phyloP scores from a whole-genome alignment of 768 basidiomycete species.

The Hemileccinum impolitum region DNA sequence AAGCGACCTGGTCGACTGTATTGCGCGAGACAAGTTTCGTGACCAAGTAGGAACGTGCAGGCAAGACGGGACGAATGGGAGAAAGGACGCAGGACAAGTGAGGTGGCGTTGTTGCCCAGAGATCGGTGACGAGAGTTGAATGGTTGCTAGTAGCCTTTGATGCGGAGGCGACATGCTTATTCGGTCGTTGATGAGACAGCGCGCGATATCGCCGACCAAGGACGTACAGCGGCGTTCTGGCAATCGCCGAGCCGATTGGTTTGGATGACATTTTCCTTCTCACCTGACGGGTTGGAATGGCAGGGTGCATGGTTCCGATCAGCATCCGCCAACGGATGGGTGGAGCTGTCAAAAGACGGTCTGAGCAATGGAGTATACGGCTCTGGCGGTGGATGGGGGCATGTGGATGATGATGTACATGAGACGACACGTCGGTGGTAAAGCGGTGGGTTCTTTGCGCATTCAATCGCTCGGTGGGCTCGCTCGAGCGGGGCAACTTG shows the following conservation, averaged over 20 bases:
- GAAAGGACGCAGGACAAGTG: conserved; percentile 17
- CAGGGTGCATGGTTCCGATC: conserved; percentile 20
- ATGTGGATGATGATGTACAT: conserved; percentile 10
- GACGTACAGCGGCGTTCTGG: conserved; percentile 10
- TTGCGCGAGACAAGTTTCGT: neutral
- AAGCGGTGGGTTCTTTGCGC: conserved; percentile 12
- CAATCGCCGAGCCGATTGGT: conserved; percentile 9
- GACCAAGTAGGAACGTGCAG: conserved; percentile 22
- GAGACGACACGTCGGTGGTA: conserved; percentile 15
- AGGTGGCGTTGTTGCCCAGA: conserved; percentile 5
- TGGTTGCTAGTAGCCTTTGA: conserved; percentile 27
- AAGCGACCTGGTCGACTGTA: no score
- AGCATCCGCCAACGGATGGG: conserved; percentile 20
- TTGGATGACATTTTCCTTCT: conserved; percentile 13
- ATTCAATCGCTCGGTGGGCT: neutral
- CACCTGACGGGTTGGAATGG: conserved; percentile 6
- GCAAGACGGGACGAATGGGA: conserved; percentile 19
- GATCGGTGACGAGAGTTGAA: conserved; percentile 16
- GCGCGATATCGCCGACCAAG: conserved; percentile 21
- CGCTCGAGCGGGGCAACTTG: conserved; percentile 5
- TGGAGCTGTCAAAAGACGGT: conserved; percentile 3
- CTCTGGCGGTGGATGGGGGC: neutral
- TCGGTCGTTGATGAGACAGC: conserved; percentile 18
- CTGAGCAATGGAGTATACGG: conserved; percentile 12
- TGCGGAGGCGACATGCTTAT: conserved; percentile 24